Evolutionary conservation across 768 basidiomycete species (phyloP), one percentile per base, ranked within the genome.

Genomic region (Rhodotorula graminis): DNA sequence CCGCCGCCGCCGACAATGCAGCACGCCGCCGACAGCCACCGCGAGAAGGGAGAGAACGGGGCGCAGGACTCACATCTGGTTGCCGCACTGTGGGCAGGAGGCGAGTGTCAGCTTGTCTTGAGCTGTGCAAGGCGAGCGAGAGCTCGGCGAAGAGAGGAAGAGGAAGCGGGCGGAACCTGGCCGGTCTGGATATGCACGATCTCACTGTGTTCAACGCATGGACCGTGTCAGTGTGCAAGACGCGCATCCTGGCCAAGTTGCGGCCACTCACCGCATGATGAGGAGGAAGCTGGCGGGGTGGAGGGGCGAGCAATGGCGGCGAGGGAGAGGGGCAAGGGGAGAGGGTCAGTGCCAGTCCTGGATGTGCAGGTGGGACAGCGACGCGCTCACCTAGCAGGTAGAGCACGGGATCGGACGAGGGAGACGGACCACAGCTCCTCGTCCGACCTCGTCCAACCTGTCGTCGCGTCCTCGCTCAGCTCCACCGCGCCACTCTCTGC

Each of bases 141-240:
- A 8, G 25, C 58, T 23, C 2, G 14, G 42, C 15, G 15, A n/a
- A 31, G 15, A 16, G 42, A 0, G 27, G 19, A 14, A 25, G 12
- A 29, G 19, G 44, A 21, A n/a, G 19, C 16, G 0, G 27, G 25
- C 2, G 84, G 79, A 80, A 92, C 92, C 88, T 95, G 94, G 85
- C 94, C 94, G 77, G 94, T 96, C 84, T 98, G 94, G 81, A 98
- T 88, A 84, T 98, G 94, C 82, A 97, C 94, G 84, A 98, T 97
- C 88, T 98, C 94, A 86, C 94, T 63, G 16, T 15, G 7, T 11
- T 16, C 18, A 19, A 19, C 8, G 27, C 50, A 16, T 6, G 11
- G 16, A 33, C 10, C 18, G 31, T 21, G 33, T 57, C 56, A 57
- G 56, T 31, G 12, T 3, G 33, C 8, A 11, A 8, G 5, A 37